Base-by-base conservation (phyloP, 305 asterid species). In the Fraxinus baroniana region DNA sequence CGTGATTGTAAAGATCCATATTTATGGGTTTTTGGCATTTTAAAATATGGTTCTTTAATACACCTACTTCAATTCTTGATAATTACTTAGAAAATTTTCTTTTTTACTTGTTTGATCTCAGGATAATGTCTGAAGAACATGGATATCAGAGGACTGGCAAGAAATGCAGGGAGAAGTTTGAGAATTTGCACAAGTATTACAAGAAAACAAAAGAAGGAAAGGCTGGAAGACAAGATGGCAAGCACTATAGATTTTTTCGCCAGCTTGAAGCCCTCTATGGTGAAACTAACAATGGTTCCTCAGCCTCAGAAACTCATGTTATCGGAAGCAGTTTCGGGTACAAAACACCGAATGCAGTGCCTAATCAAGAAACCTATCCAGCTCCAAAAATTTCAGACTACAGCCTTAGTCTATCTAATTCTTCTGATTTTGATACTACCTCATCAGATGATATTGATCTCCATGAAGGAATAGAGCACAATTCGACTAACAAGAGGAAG, bases 191-290 rank as follows among this genome's bases (percentile, higher is more conserved):
- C 91, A 96, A 96, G 82, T 96, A 96, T 86, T 96, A 96, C 95
- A 96, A 96, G 80, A 96, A 94, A 88, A 96, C 98, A 13, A 96
- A 91, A 85, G 98, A 90, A 78, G 95, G 98, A 12, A 96, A 93
- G 73, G 94, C 97, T 17, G 97, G 98, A 9, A 88, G 98, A 52
- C 99, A 96, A 86, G 98, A 96, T 74, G 98, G 98, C 12, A 96
- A 94, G 70, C 97, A 92, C 68, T 96, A 96, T 88, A 86, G 99
- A 83, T 96, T 94, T 74, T 96, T 94, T 86, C 82, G 98, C 35
- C 99, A 96, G 39, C 98, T 96, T 44, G 99, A 96, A 88, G 98
- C 99, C 20, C 97, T 96, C 81, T 94, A 89, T 30, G 98, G 98
- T 30, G 95, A 93, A 52, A 72, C 88, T 0, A 86, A 81, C 62